phyloP scores from a whole-genome alignment of 2,329 filamentous ascomycete genomes.

The Salinomyces thailandicus region DNA sequence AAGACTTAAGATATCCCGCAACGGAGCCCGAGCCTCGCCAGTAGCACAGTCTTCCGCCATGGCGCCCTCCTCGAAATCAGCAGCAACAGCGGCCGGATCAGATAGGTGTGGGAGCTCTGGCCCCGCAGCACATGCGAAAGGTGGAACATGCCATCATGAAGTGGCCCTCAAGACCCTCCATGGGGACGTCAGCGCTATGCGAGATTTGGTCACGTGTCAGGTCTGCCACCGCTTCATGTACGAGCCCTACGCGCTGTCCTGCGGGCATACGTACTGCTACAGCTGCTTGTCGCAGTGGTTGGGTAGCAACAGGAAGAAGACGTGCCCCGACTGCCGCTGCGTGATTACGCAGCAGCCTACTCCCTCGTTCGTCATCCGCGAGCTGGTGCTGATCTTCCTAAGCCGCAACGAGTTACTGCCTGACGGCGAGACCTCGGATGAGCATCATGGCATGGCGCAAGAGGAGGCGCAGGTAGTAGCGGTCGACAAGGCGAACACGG shows the following conservation, averaged over 20 bases:
- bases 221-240: conserved; percentile 59
- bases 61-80: neutral
- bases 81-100: neutral
- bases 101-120: conserved; percentile 3
- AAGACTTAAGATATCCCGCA: conserved; percentile 3
- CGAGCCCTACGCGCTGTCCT: conserved; percentile 57
- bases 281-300: conserved; percentile 41
- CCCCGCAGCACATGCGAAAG: neutral
- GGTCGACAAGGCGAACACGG: conserved; percentile 45
- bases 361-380: conserved; percentile 55
- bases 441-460: conserved; percentile 47
- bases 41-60: neutral
- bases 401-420: conserved; percentile 51
- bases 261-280: conserved; percentile 65
- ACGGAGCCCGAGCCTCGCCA: neutral
- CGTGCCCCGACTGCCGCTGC: conserved; percentile 58
- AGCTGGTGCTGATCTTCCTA: conserved; percentile 54
- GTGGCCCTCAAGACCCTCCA: conserved; percentile 17
- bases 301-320: conserved; percentile 49
- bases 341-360: conserved; percentile 49
- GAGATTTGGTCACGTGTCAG: conserved; percentile 53
- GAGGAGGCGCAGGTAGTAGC: conserved; percentile 52
- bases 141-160: conserved; percentile 15
- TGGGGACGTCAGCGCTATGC: conserved; percentile 50
- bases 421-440: conserved; percentile 51